Percentiles rank a stretch among this genome's conserved stretches.
Conservation (phyloP, 495 filamentous ascomycete genomes). For the Baudoinia panamericana region DNA sequence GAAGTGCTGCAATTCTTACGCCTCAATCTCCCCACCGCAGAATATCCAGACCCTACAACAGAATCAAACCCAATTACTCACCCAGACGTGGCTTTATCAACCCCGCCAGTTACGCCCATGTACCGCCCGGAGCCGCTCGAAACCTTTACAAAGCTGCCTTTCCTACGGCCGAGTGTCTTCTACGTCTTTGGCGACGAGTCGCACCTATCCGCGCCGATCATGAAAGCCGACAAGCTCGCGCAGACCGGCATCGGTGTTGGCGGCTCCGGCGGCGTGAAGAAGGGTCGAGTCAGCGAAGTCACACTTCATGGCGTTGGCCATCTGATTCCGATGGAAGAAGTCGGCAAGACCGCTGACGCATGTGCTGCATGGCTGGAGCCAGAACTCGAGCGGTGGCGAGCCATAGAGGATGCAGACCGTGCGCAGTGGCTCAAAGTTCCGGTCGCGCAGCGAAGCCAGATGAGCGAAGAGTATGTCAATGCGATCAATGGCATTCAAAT, state of each 20-base stretch:
- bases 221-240: conserved; percentile 44
- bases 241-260: conserved; percentile 50
- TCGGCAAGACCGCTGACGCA: conserved; percentile 12
- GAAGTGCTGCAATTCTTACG: conserved; percentile 34
- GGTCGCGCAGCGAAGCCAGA: conserved; percentile 3
- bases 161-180: conserved; percentile 63
- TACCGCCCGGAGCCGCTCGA: conserved; percentile 59
- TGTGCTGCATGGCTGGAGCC: conserved; percentile 25
- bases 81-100: conserved; percentile 24
- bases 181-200: conserved; percentile 65
- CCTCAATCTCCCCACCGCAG: conserved; percentile 17
- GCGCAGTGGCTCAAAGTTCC: conserved; percentile 17
- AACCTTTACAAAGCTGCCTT: conserved; percentile 50
- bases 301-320: conserved; percentile 59
- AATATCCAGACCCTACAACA: conserved; percentile 23
- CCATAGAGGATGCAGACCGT: conserved; percentile 12
- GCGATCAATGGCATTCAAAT: conserved; percentile 7
- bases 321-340: conserved; percentile 46
- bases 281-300: conserved; percentile 58
- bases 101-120: conserved; percentile 41
- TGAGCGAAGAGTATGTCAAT: conserved; percentile 12
- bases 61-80: conserved; percentile 29
- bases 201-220: conserved; percentile 42
- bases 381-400: conserved; percentile 16
- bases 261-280: conserved; percentile 51